These are phyloP conservation scores for Rhododendron simsii DNA, from an alignment of 148 eudicot species.

Conservation along the genomic window DNA sequence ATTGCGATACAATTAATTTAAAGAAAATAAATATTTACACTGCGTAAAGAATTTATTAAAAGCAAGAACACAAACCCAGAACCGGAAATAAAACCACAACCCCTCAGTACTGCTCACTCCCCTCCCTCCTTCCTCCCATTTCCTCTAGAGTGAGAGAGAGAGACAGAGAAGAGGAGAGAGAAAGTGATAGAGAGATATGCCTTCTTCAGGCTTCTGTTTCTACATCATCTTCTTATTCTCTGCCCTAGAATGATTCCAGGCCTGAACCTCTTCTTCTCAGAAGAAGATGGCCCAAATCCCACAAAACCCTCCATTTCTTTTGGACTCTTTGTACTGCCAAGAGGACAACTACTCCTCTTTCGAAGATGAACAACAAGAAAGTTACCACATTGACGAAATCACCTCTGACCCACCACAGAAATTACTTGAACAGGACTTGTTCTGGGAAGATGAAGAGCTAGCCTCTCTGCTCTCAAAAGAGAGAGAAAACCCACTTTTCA, in stretches of 20 bases:
- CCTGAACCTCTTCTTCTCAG: slow-evolving; percentile 19
- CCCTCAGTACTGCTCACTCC: slow-evolving; percentile 8
- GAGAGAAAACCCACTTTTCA: not conserved
- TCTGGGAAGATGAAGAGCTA: slow-evolving; percentile 57
- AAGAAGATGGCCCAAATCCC: slow-evolving; percentile 29
- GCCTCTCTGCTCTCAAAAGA: slow-evolving; percentile 22
- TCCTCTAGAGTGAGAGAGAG: not conserved
- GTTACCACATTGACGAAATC: slow-evolving; percentile 6
- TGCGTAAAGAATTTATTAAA: not conserved
- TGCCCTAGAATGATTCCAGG: slow-evolving; percentile 17
- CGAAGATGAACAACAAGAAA: not conserved
- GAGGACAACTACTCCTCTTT: slow-evolving; percentile 5
- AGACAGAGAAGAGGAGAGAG: not conserved
- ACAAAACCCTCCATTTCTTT: slow-evolving; percentile 12
- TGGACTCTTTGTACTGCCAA: slow-evolving; percentile 41
- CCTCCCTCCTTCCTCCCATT: not conserved
- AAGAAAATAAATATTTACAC: too few species aligned
- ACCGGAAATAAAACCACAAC: slow-evolving; percentile 13
- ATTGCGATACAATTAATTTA: too few species aligned
- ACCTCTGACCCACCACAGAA: slow-evolving; percentile 1
- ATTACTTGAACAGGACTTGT: slow-evolving; percentile 28
- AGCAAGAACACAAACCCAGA: not conserved
- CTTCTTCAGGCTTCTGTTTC: slow-evolving; percentile 16
- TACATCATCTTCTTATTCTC: slow-evolving; percentile 8
- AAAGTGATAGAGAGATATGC: not conserved